Base-by-base conservation (phyloP, 1,284 basidiomycete species). In the Apiotrichum montevideense region DNA sequence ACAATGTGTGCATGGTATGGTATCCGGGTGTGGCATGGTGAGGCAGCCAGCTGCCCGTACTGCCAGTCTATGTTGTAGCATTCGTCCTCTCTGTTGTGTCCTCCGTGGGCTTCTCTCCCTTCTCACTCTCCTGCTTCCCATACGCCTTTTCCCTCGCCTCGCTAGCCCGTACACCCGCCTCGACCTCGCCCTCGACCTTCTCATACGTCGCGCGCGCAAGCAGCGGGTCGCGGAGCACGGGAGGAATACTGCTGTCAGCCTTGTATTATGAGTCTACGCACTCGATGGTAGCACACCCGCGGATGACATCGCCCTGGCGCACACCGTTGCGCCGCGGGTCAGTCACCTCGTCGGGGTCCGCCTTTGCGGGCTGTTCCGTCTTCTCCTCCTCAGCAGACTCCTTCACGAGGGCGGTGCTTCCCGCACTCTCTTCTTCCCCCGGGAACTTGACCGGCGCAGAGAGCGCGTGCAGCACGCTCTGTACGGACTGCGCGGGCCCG, bases 241-340 rank as follows among this genome's bases (percentile, higher is more conserved):
- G 68, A 3, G 70, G 71, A 4, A 72, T 47, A 43, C 70, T 70
- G 42, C 60, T 63, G 61, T 50, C 33, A 13, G 10, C 51, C 39
- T 61, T 43, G 21, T 3, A 5, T 29, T 29, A 35, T 60, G 15
- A 7, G 15, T 57, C 46, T 62, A 67, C 75, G 66, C 59, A 75
- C 75, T 72, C 68, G 11, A 72, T 64, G n/a, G 71, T 67, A 2
- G 57, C 66, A 52, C 73, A 75, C 54, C 75, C 66, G 15, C 75
- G 62, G 5, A 77, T 63, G 14, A 73, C 65, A 48, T 73, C 71
- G 10, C 75, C 74, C 21, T 71, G 71, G 10, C 63, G 62, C 13
- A 77, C 66, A 9, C 57, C 66, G 53, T 52, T 63, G n/a, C 68
- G 49, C 15, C 66, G 52, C 4, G 62, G 58, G 33, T 68, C 66